phyloP scores from a whole-genome alignment of 2,329 filamentous ascomycete species.

The Scolecobasidium constrictum region DNA sequence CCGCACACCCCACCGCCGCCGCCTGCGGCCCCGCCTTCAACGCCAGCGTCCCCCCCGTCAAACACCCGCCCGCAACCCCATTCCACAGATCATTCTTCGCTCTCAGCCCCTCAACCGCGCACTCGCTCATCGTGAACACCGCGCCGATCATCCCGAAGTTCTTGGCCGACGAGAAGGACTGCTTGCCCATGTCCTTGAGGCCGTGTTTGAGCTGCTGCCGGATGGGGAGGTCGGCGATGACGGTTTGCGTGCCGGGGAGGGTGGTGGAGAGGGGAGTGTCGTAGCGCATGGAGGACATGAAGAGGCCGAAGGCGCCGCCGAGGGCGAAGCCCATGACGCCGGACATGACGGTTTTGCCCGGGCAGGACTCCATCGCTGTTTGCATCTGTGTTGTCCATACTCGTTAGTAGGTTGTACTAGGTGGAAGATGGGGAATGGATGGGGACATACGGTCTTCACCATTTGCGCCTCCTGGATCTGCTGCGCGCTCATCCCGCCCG shows the following conservation, averaged over 20 bases:
- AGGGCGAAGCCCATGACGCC: conserved; percentile 91
- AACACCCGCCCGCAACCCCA: conserved; percentile 75
- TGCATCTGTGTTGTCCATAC: conserved; percentile 55
- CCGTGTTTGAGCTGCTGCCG: conserved; percentile 74
- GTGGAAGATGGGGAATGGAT: background rate
- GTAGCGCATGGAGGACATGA: conserved; percentile 99
- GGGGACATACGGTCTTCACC: conserved; percentile 31
- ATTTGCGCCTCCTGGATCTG: conserved; percentile 29
- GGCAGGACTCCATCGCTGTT: conserved; percentile 81
- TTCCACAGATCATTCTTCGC: conserved; percentile 92
- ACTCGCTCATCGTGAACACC: conserved; percentile 87
- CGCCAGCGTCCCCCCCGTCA: conserved; percentile 83
- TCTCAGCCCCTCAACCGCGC: conserved; percentile 82
- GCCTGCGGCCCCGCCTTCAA: conserved; percentile 83
- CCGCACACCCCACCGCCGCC: conserved; percentile 74
- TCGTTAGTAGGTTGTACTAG: background rate
- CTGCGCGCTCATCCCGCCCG: conserved; percentile 27
- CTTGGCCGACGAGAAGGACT: conserved; percentile 74
- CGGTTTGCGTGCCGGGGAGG: conserved; percentile 16
- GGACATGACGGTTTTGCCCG: conserved; percentile 77
- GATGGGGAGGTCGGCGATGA: conserved; percentile 58
- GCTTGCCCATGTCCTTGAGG: conserved; percentile 88
- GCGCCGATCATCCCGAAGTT: conserved; percentile 91
- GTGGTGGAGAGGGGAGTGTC: conserved; percentile 69
- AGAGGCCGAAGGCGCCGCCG: conserved; percentile 87